Base-by-base conservation (phyloP, 257 asterid genomes). In the Cordia subcordata region DNA sequence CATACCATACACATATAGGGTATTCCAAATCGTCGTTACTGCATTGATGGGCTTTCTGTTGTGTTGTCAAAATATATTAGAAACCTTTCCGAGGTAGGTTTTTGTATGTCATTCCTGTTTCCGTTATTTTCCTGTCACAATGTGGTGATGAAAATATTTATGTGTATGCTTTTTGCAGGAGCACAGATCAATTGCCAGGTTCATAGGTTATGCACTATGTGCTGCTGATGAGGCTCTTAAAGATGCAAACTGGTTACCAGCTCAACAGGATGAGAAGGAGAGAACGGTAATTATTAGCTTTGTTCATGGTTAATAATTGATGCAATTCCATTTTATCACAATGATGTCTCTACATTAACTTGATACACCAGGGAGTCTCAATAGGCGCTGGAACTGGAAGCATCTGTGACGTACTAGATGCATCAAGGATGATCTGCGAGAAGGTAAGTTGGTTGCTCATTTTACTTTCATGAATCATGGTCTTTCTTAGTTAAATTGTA, bases 361-460 rank as follows among this genome's bases (percentile, higher is more conserved):
- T 63, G 55, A 15, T 66, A 56, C 56, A 61, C 64, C 80, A 91
- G 98, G 99, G 99, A 66, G 99, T 92, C 66, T 92, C 99, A 63
- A 84, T 92, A 66, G 99, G 99, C 76, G 99, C 96, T 5, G 99
- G 97, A 74, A 92, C 85, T 60, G 97, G 99, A 63, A 81, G 97
- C 82, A 85, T 92, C 70, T 66, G 83, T 67, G 99, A 92, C 63
- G 79, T 86, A 68, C 69, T 92, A 74, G 96, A 92, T 62, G 96
- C 97, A 61, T 88, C 97, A 60, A 85, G 78, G 72, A 51, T 92
- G 83, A 82, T 88, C 42, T 86, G 73, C 68, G 99, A 85, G 66
- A 92, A 92, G 96, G 98, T 91, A 44, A 22, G n/a, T n/a, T n/a
- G n/a, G n/a, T n/a, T n/a, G n/a, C n/a, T n/a, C n/a, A n/a, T n/a